phyloP scores from a whole-genome alignment of 2,329 filamentous ascomycete species.

The Cladorrhinum sp. region DNA sequence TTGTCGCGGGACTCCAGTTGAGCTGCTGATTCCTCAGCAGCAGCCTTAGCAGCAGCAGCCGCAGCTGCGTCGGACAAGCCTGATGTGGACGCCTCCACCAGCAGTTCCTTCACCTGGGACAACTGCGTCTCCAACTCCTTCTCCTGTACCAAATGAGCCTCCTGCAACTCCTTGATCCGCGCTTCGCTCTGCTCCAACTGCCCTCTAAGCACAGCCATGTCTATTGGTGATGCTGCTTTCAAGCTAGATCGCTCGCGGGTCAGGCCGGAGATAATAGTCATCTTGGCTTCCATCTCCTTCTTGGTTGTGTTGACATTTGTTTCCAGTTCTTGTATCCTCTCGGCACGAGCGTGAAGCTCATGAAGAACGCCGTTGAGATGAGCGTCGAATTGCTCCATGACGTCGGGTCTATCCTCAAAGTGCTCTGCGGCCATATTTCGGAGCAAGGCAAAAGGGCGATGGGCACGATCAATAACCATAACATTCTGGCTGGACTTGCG shows the following conservation, averaged over 20 bases:
- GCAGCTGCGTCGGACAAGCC: slow-evolving; percentile 16
- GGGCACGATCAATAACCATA: slow-evolving; percentile 82
- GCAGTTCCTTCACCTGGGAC: slow-evolving; percentile 59
- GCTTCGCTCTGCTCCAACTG: slow-evolving; percentile 85
- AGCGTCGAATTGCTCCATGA: slow-evolving; percentile 87
- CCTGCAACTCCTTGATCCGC: slow-evolving; percentile 70
- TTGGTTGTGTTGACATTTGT: slow-evolving; percentile 76
- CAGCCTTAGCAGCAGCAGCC: slow-evolving; percentile 14
- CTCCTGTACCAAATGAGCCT: slow-evolving; percentile 70
- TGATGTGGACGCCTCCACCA: slow-evolving; percentile 35
- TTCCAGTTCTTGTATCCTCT: slow-evolving; percentile 87
- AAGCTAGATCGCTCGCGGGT: slow-evolving; percentile 90
- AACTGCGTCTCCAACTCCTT: slow-evolving; percentile 71
- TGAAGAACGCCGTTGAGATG: slow-evolving; percentile 91
- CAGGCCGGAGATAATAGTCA: slow-evolving; percentile 89
- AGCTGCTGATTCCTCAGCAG: slow-evolving; percentile 34
- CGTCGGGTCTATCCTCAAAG: slow-evolving; percentile 76
- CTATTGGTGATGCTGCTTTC: slow-evolving; percentile 70
- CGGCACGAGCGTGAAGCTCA: slow-evolving; percentile 80
- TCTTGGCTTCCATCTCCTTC: slow-evolving; percentile 97
- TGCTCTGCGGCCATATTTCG: slow-evolving; percentile 85
- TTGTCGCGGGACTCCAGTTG: slow-evolving; percentile 45
- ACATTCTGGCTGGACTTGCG: slow-evolving; percentile 91
- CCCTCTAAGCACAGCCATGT: slow-evolving; percentile 87
- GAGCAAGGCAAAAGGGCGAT: slow-evolving; percentile 84